These are phyloP conservation scores for Carpinus viminea DNA, from an alignment of 306 rosid genomes.

Conservation along the genomic window DNA sequence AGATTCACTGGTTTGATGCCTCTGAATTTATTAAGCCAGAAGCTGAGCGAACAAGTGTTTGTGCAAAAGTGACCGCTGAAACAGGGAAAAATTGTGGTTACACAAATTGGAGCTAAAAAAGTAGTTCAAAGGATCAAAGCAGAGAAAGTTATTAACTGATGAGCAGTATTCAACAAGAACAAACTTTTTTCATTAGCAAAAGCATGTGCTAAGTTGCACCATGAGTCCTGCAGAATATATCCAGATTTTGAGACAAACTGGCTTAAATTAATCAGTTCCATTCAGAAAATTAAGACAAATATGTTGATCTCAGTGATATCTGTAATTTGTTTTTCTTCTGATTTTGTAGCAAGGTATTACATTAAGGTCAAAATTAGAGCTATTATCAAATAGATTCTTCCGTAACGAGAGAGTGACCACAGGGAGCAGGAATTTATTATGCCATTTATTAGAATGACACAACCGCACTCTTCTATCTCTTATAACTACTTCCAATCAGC, in stretches of 20 bases:
- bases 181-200: slow-evolving; percentile 71
- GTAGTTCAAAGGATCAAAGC: slow-evolving; percentile 20
- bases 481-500: slow-evolving; percentile 1
- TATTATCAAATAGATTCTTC: neutral
- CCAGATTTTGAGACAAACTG: slow-evolving; percentile 25
- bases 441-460: slow-evolving; percentile 2
- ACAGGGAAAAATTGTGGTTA: slow-evolving; percentile 29
- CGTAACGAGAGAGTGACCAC: too few relatives aligned
- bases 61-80: slow-evolving; percentile 91
- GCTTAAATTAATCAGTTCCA: slow-evolving; percentile 5
- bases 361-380: too few relatives aligned
- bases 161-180: slow-evolving; percentile 61
- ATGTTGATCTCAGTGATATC: neutral
- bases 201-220: slow-evolving; percentile 83
- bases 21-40: slow-evolving; percentile 71
- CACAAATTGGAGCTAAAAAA: slow-evolving; percentile 17
- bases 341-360: neutral
- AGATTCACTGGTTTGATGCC: slow-evolving; percentile 75
- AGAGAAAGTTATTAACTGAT: slow-evolving; percentile 58
- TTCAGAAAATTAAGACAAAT: neutral
- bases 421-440: neutral
- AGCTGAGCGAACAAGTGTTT: slow-evolving; percentile 83
- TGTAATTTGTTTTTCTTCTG: neutral
- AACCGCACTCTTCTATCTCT: neutral
- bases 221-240: slow-evolving; percentile 64